Base-by-base conservation (phyloP, 2,329 filamentous ascomycete genomes). In the Aspergillus bombycis region DNA sequence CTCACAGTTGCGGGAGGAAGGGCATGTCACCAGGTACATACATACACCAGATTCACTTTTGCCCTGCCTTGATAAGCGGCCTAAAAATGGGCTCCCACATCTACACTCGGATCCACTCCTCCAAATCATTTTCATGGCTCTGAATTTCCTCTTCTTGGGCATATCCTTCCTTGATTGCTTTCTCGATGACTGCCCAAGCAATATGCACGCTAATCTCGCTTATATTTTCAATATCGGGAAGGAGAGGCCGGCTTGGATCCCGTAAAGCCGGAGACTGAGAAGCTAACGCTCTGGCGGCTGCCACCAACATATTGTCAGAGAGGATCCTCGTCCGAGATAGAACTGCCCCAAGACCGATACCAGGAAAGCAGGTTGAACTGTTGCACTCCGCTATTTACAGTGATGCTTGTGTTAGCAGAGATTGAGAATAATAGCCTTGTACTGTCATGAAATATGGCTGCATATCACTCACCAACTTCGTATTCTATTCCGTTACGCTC, bases 291-390 rank as follows among this genome's bases (percentile, higher is more conserved):
- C 89, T 86, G 3, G 91, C 88, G 0, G 93, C 93, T 0, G 91
- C 91, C 0, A 96, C 91, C 14, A 96, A 87, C 88, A 96, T 94
- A 66, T 87, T 86, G 65, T 94, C 89, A 0, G 90, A 91, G 32
- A 96, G 78, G 0, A 88, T 82, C 14, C 81, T 83, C 3, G 90
- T 84, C 16, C 91, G 88, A 30, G 84, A 89, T 1, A 96, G 85
- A 0, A 97, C 86, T 9, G 86, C 86, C 12, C 92, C 93, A 1
- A 96, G 88, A 0, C 92, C 93, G 63, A 96, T 94, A 0, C 92
- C 92, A 0, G 93, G 93, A 76, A 96, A 96, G 19, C 90, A 90
- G 38, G 91, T 91, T 0, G 88, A 91, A 79, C 96, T 96, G 80
- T 96, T 96, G 80, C 93, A 96, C 77, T 96, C 93, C 28, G 92